These are phyloP conservation scores for Hypomontagnella monticulosa DNA, from an alignment of 495 filamentous ascomycete species.

Conservation along the genomic window DNA sequence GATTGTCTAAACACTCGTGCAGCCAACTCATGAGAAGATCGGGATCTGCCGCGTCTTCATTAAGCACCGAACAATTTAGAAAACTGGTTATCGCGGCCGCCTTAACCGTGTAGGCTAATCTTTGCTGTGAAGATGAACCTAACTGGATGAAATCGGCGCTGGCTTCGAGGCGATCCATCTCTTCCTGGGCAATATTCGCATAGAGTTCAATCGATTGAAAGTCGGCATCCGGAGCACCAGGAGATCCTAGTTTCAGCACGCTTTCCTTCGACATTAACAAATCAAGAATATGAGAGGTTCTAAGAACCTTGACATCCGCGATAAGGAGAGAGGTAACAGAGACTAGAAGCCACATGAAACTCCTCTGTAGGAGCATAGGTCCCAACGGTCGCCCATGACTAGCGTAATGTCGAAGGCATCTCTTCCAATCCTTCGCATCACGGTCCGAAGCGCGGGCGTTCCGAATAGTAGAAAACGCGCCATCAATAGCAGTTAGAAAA, in stretches of 20 bases:
- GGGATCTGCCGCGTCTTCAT: slow-evolving; percentile 79
- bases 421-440: slow-evolving; percentile 77
- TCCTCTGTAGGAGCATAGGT: slow-evolving; percentile 89
- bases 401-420: slow-evolving; percentile 83
- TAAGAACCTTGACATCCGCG: slow-evolving; percentile 66
- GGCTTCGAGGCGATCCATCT: slow-evolving; percentile 87
- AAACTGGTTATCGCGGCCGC: slow-evolving; percentile 82
- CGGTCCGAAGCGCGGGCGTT: slow-evolving; percentile 63
- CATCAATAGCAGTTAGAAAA: slow-evolving; percentile 85
- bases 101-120: slow-evolving; percentile 85
- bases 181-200: slow-evolving; percentile 77
- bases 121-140: slow-evolving; percentile 86
- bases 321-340: slow-evolving; percentile 78
- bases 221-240: slow-evolving; percentile 55
- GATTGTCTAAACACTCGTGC: slow-evolving; percentile 77
- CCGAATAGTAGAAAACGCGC: slow-evolving; percentile 85
- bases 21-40: slow-evolving; percentile 90
- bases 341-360: slow-evolving; percentile 84
- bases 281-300: slow-evolving; percentile 74
- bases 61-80: slow-evolving; percentile 81
- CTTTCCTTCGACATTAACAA: slow-evolving; percentile 69
- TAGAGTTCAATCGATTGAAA: slow-evolving; percentile 72
- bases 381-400: slow-evolving; percentile 80
- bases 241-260: slow-evolving; percentile 49
- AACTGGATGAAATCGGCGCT: slow-evolving; percentile 88